Evolutionary conservation across 345 rosid genomes (phyloP).

Genomic region (Populus tremula): DNA sequence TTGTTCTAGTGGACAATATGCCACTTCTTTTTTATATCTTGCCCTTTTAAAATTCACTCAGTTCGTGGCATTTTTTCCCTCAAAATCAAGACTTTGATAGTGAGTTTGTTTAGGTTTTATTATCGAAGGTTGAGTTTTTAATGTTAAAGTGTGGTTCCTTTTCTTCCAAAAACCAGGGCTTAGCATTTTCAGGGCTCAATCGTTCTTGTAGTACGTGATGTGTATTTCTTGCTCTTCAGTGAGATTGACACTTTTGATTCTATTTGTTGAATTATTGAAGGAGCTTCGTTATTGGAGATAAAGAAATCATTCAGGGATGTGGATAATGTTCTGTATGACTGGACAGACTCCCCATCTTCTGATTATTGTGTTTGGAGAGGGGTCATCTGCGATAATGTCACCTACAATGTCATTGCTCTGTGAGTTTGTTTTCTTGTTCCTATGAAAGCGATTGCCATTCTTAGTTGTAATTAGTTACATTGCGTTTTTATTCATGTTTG

Average conservation of each 20-base stretch:
- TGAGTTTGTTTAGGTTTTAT: too few species aligned
- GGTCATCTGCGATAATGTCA: constrained; percentile 72
- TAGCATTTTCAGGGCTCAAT: not conserved
- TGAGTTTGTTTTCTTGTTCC: constrained; percentile 32
- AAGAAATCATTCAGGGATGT: constrained; percentile 93
- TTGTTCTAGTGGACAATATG: too few species aligned
- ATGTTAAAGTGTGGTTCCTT: too few species aligned
- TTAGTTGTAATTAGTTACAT: not conserved
- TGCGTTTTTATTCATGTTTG: not conserved
- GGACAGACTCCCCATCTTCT: constrained; percentile 70
- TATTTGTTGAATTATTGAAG: constrained; percentile 28
- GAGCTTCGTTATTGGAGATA: constrained; percentile 74
- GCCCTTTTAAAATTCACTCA: too few species aligned
- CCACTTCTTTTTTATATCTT: too few species aligned
- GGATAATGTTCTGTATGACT: constrained; percentile 84
- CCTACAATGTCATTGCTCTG: constrained; percentile 84
- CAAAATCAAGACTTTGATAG: too few species aligned
- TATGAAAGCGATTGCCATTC: not conserved
- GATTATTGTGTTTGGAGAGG: constrained; percentile 95
- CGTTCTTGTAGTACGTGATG: too few species aligned
- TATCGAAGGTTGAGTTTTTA: too few species aligned
- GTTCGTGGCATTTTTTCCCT: too few species aligned
- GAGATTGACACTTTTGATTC: not conserved
- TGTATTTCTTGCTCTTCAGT: too few species aligned
- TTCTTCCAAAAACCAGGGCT: too few species aligned